These are phyloP conservation scores for Lentinus tigrinus DNA, from an alignment of 768 basidiomycete species.

Conservation along the genomic window DNA sequence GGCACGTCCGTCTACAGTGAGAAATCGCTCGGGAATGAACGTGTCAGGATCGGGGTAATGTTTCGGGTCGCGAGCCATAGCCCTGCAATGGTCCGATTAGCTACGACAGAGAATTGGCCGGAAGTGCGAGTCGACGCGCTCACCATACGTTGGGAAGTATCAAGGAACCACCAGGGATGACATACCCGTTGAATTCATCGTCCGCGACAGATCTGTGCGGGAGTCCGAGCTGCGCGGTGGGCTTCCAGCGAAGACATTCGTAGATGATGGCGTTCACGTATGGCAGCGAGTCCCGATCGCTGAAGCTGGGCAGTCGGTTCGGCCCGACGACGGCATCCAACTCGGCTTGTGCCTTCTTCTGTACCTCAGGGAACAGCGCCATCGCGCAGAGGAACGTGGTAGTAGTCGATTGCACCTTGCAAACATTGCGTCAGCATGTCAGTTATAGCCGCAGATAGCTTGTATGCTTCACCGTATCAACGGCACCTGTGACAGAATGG, in stretches of 20 bases:
- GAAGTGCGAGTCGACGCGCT: neutral
- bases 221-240: constrained; percentile 18
- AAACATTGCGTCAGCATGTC: neutral
- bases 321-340: constrained; percentile 21
- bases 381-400: constrained; percentile 9
- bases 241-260: constrained; percentile 23
- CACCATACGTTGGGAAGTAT: constrained; percentile 15
- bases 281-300: constrained; percentile 15
- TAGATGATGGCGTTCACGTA: constrained; percentile 24
- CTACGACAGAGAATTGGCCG: neutral
- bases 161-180: constrained; percentile 30
- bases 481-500: neutral
- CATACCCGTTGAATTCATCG: constrained; percentile 31
- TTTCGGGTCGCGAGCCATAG: constrained; percentile 36
- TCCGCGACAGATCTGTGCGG: constrained; percentile 30
- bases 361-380: constrained; percentile 20
- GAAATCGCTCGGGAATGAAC: constrained; percentile 43
- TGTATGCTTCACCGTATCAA: neutral
- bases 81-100: constrained; percentile 21
- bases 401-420: neutral
- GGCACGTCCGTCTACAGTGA: constrained; percentile 9
- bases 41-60: constrained; percentile 38
- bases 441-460: neutral
- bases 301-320: constrained; percentile 18
- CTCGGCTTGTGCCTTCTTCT: constrained; percentile 23